Evolutionary conservation across 2,329 filamentous ascomycete species (phyloP).

Genomic region (Ambrosiella xylebori): DNA sequence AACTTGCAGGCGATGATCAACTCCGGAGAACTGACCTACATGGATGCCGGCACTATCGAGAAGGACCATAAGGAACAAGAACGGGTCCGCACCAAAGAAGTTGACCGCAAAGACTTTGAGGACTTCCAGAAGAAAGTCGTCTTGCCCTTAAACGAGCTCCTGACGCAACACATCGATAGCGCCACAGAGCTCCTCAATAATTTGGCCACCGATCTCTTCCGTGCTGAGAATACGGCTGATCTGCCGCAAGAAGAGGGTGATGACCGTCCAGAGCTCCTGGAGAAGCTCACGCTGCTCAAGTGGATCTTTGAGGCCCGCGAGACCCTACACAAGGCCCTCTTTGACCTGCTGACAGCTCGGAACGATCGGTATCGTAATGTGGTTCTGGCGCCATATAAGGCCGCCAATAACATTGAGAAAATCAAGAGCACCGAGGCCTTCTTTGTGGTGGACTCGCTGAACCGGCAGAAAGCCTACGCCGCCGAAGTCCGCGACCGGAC

Average conservation of each 20-base stretch:
- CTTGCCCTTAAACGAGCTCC: constrained; percentile 63
- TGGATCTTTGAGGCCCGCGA: constrained; percentile 97
- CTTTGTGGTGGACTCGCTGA: constrained; percentile 61
- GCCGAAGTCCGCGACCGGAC: constrained; percentile 55
- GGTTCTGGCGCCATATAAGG: constrained; percentile 62
- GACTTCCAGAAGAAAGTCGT: constrained; percentile 68
- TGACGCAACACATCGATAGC: constrained; percentile 56
- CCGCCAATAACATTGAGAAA: constrained; percentile 63
- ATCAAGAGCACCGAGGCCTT: constrained; percentile 62
- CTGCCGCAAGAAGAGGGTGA: constrained; percentile 89
- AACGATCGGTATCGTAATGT: constrained; percentile 76
- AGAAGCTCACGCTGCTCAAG: constrained; percentile 86
- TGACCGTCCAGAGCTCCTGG: constrained; percentile 80
- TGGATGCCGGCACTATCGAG: constrained; percentile 68
- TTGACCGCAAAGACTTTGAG: constrained; percentile 67
- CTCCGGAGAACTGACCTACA: constrained; percentile 62
- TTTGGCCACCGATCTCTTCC: constrained; percentile 7
- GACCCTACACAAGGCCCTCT: constrained; percentile 65
- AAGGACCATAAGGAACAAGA: constrained; percentile 57
- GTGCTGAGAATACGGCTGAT: constrained; percentile 47
- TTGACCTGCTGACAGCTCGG: constrained; percentile 67
- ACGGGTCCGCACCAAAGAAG: constrained; percentile 49
- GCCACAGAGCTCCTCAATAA: constrained; percentile 47
- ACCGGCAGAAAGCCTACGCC: constrained; percentile 54
- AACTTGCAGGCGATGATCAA: constrained; percentile 68